Evolutionary conservation across 192 early-diverging fungal species (phyloP).

Genomic region (Mortierella hygrophila): DNA sequence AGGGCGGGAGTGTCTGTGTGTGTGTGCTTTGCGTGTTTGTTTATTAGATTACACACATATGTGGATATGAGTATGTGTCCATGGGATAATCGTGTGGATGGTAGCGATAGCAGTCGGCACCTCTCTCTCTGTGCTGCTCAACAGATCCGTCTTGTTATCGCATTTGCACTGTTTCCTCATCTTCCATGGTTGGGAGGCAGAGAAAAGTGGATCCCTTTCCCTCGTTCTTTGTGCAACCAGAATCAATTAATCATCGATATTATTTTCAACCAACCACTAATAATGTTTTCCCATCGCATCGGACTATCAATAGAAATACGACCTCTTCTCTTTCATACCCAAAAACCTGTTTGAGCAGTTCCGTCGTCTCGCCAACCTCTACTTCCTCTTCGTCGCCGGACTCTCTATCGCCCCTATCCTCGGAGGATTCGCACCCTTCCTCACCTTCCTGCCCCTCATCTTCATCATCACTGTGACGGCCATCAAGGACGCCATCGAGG

Average conservation of each 20-base stretch:
- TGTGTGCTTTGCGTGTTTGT: not conserved
- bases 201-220: not conserved
- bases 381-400: slow-evolving; percentile 91
- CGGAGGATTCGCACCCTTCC: slow-evolving; percentile 75
- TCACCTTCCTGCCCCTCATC: slow-evolving; percentile 86
- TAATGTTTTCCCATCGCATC: not conserved
- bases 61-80: not conserved
- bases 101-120: not conserved
- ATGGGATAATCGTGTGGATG: not conserved
- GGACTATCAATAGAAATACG: slow-evolving; percentile 80
- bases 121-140: not conserved
- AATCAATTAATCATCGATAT: not conserved
- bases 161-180: not conserved
- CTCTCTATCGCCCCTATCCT: slow-evolving; percentile 76
- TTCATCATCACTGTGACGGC: slow-evolving; percentile 85
- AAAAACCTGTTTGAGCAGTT: slow-evolving; percentile 99
- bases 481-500: slow-evolving; percentile 94
- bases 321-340: slow-evolving; percentile 88
- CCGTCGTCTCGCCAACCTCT: slow-evolving; percentile 93
- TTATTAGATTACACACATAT: too few relatives aligned
- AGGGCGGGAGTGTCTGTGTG: not conserved
- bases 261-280: not conserved
- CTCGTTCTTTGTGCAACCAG: not conserved
- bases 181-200: not conserved
- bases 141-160: not conserved